Evolutionary conservation across 2,329 filamentous ascomycete species (phyloP).

Genomic region (Aspergillus glaucus): DNA sequence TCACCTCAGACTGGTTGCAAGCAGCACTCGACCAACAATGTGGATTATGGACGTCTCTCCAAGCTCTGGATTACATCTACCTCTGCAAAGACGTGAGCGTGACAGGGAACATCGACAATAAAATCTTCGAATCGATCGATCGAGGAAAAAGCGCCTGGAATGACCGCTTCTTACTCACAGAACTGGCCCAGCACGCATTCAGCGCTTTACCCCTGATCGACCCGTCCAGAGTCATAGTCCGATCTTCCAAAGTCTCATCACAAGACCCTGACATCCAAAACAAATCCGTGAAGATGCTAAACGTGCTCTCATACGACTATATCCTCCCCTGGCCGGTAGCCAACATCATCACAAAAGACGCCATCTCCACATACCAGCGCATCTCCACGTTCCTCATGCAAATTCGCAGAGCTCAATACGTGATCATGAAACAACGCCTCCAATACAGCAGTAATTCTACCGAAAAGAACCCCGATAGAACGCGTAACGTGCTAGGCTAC

Average conservation of each 20-base stretch:
- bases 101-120: constrained; percentile 58
- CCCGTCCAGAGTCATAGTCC: constrained; percentile 56
- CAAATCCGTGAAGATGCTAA: constrained; percentile 57
- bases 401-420: constrained; percentile 61
- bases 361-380: constrained; percentile 61
- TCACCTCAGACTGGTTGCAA: constrained; percentile 61
- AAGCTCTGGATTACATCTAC: constrained; percentile 66
- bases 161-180: constrained; percentile 74
- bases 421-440: constrained; percentile 52
- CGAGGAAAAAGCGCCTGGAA: constrained; percentile 58
- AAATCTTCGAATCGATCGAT: constrained; percentile 71
- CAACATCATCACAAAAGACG: constrained; percentile 66
- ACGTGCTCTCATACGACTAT: constrained; percentile 61
- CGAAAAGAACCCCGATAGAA: constrained; percentile 36
- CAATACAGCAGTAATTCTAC: constrained; percentile 17
- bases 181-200: constrained; percentile 68
- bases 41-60: constrained; percentile 58
- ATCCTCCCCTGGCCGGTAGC: constrained; percentile 58
- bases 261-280: constrained; percentile 41
- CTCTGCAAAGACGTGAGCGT: constrained; percentile 68
- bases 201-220: constrained; percentile 49
- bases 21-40: constrained; percentile 62
- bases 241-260: constrained; percentile 37
- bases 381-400: constrained; percentile 74
- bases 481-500: constrained; percentile 31